Percentiles rank a stretch among this genome's conserved stretches.
Conservation (phyloP, 495 filamentous ascomycete species). For the Durotheca rogersii region DNA sequence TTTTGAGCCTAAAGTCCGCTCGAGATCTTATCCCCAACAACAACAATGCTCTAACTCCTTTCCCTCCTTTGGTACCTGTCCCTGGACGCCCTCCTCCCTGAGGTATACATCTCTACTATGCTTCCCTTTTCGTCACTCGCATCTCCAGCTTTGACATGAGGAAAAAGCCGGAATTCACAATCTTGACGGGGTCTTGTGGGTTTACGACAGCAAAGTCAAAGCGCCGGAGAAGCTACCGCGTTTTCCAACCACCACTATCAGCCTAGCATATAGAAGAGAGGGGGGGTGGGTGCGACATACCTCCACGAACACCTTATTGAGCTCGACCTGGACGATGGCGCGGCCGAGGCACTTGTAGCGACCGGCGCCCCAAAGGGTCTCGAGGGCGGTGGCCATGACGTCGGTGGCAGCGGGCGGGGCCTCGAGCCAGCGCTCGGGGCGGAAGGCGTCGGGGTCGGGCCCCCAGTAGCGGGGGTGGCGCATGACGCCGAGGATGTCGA, state of each 20-base stretch:
- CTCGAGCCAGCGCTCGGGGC: slow-evolving; percentile 48
- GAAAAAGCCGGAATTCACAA: slow-evolving; percentile 24
- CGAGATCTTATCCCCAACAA: too few species aligned
- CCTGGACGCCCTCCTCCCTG: background rate
- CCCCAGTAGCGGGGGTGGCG: slow-evolving; percentile 37
- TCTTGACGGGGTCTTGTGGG: slow-evolving; percentile 21
- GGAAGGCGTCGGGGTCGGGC: slow-evolving; percentile 38
- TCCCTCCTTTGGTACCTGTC: background rate
- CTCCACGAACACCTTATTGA: slow-evolving; percentile 58
- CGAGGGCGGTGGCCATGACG: slow-evolving; percentile 40
- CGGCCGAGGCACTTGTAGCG: slow-evolving; percentile 45
- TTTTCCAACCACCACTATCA: slow-evolving; percentile 1
- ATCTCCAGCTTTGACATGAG: slow-evolving; percentile 26
- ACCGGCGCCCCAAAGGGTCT: slow-evolving; percentile 40
- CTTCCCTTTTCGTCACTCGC: slow-evolving; percentile 21
- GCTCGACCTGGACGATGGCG: slow-evolving; percentile 40
- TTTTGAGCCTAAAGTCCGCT: too few species aligned
- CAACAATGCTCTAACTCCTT: background rate
- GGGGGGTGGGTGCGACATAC: slow-evolving; percentile 35
- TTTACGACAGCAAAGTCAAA: slow-evolving; percentile 24
- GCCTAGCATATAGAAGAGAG: background rate
- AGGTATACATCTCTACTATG: background rate
- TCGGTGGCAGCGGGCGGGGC: slow-evolving; percentile 30
- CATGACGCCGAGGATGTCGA: slow-evolving; percentile 25
- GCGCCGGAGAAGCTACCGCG: slow-evolving; percentile 20